A percentile compares a stretch with the other conserved stretches of the same genome.
Conservation (phyloP, 805 yeast genomes). For the Jamesozyma piceae region DNA sequence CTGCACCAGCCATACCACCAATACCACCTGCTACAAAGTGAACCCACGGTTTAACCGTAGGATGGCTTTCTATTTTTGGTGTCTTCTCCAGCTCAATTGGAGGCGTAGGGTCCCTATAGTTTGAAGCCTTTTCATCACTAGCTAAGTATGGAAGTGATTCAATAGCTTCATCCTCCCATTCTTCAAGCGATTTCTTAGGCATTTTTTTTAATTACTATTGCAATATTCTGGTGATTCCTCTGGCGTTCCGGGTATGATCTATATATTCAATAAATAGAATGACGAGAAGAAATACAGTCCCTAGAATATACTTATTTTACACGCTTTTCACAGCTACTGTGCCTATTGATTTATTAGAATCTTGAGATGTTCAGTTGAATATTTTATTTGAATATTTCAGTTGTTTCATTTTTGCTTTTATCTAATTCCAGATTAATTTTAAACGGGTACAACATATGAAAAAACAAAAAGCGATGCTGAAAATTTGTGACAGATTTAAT, state of each 20-base stretch:
- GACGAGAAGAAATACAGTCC: not conserved
- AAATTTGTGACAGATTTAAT: not conserved
- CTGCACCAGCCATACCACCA: slow-evolving; percentile 98
- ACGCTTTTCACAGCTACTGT: too few species aligned
- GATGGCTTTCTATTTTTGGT: slow-evolving; percentile 9
- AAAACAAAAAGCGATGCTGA: not conserved
- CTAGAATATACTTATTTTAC: not conserved
- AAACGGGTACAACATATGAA: not conserved
- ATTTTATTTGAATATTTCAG: too few species aligned
- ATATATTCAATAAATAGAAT: not conserved
- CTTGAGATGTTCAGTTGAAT: too few species aligned
- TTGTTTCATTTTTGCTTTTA: not conserved
- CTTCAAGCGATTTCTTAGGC: slow-evolving; percentile 24
- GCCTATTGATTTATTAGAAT: too few species aligned
- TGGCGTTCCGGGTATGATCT: not conserved
- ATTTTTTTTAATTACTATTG: too few species aligned
- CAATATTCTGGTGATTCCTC: too few species aligned
- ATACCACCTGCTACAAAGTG: slow-evolving; percentile 86
- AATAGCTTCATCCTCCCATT: slow-evolving; percentile 44
- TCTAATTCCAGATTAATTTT: not conserved
- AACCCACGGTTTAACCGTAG: slow-evolving; percentile 47
- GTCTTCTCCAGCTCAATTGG: slow-evolving; percentile 13
- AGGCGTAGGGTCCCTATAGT: slow-evolving; percentile 34
- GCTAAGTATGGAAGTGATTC: slow-evolving; percentile 54
- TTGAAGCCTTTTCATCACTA: slow-evolving; percentile 62